phyloP scores from a whole-genome alignment of 257 asterid genomes.

The Catharanthus roseus region DNA sequence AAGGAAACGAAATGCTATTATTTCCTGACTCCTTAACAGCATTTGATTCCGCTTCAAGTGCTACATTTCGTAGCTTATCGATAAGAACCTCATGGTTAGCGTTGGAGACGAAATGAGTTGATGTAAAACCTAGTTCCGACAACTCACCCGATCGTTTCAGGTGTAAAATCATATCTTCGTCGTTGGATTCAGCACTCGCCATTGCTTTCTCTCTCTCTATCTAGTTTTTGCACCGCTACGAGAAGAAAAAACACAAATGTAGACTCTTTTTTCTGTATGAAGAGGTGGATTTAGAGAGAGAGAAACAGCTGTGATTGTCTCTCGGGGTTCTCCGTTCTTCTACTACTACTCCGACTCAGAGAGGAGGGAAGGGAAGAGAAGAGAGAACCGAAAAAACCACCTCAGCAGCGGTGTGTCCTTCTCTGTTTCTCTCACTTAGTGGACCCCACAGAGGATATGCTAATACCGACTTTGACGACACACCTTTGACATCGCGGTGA shows the following conservation, averaged over 20 bases:
- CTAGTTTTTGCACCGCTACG: no score
- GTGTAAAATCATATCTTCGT: neutral
- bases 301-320: neutral
- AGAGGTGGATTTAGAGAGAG: neutral
- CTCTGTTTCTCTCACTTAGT: neutral
- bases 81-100: conserved; percentile 12
- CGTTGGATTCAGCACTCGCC: conserved; percentile 17
- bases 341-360: no score
- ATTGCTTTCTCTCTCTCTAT: conserved; percentile 15
- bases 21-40: neutral
- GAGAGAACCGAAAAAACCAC: neutral
- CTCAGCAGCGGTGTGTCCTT: neutral
- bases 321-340: neutral
- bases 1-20: conserved; percentile 14
- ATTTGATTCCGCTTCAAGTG: conserved; percentile 6
- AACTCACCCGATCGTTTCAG: neutral
- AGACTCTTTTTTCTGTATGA: no score
- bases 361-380: neutral
- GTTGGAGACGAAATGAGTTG: conserved; percentile 1
- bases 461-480: no score
- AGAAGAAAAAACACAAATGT: neutral
- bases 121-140: conserved; percentile 13
- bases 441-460: neutral
- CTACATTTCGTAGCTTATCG: conserved; percentile 21
- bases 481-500: no score